A percentile compares a stretch with the other conserved stretches of the same genome.
These are phyloP conservation scores for Leccinum subgranulosum DNA, from an alignment of 768 basidiomycete species.

Conservation along the genomic window DNA sequence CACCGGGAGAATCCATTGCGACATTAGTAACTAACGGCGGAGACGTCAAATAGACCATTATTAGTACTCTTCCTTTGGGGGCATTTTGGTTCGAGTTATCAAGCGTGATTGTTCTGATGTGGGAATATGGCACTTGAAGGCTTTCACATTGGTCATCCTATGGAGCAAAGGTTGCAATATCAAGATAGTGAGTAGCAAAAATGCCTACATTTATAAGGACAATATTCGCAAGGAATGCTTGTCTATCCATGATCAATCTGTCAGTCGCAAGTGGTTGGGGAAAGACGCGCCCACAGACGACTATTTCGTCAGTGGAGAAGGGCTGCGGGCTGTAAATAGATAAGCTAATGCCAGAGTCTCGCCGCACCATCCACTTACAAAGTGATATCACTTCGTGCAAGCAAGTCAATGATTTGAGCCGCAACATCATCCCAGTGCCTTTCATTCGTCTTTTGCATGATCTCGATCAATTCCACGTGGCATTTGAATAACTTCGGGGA, in stretches of 20 bases:
- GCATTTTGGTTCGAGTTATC: slow-evolving; percentile 21
- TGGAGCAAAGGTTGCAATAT: slow-evolving; percentile 5
- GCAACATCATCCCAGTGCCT: slow-evolving; percentile 55
- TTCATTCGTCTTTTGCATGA: slow-evolving; percentile 41
- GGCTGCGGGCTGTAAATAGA: slow-evolving; percentile 52
- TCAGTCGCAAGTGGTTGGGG: slow-evolving; percentile 39
- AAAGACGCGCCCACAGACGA: slow-evolving; percentile 33
- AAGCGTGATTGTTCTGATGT: slow-evolving; percentile 26
- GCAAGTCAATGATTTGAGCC: slow-evolving; percentile 42
- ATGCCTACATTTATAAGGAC: slow-evolving; percentile 21
- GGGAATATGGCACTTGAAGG: slow-evolving; percentile 42
- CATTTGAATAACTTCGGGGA: slow-evolving; percentile 35
- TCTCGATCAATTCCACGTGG: slow-evolving; percentile 35
- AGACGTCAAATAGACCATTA: slow-evolving; percentile 32
- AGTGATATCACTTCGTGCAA: slow-evolving; percentile 43
- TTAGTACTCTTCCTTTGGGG: slow-evolving; percentile 16
- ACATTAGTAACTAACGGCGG: slow-evolving; percentile 39
- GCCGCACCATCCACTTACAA: slow-evolving; percentile 40
- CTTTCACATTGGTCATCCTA: slow-evolving; percentile 53
- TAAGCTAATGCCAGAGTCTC: slow-evolving; percentile 1
- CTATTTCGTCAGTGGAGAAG: slow-evolving; percentile 43
- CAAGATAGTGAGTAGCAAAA: not conserved
- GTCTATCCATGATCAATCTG: slow-evolving; percentile 51
- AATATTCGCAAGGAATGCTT: slow-evolving; percentile 50
- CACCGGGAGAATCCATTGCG: slow-evolving; percentile 19